phyloP scores from a whole-genome alignment of 805 yeast species.

The Zygoascus bituminiphila region DNA sequence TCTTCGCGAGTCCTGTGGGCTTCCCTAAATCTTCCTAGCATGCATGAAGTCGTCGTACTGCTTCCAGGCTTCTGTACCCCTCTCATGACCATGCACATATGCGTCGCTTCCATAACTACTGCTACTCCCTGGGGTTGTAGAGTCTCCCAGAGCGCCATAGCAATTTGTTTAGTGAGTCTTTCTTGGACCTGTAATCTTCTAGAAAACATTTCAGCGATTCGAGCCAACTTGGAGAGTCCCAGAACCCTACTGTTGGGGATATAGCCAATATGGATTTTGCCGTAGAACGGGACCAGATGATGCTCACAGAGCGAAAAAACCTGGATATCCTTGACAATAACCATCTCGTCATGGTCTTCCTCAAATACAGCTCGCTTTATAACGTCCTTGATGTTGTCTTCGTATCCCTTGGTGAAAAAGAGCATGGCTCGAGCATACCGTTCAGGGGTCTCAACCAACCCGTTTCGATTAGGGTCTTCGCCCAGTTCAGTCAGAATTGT shows the following conservation, averaged over 20 bases:
- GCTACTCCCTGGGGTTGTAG: constrained; percentile 95
- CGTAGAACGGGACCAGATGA: constrained; percentile 94
- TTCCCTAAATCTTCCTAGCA: constrained; percentile 92
- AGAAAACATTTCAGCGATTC: constrained; percentile 94
- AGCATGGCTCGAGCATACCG: constrained; percentile 96
- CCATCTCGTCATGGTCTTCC: constrained; percentile 99
- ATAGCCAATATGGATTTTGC: constrained; percentile 96
- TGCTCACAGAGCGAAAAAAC: constrained; percentile 92
- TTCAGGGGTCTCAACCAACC: constrained; percentile 88
- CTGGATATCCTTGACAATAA: constrained; percentile 90
- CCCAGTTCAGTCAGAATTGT: constrained; percentile 71
- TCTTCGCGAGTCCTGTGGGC: constrained; percentile 96
- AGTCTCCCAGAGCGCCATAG: constrained; percentile 88
- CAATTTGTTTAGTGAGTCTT: constrained; percentile 91
- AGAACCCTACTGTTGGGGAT: constrained; percentile 90
- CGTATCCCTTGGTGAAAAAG: constrained; percentile 92
- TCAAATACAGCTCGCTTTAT: constrained; percentile 94
- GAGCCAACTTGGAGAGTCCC: constrained; percentile 86
- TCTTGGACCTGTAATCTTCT: constrained; percentile 98
- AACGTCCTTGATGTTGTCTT: constrained; percentile 85
- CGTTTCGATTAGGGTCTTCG: constrained; percentile 84
- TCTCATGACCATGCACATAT: constrained; percentile 98
- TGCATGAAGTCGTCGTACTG: constrained; percentile 87
- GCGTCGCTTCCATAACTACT: constrained; percentile 94
- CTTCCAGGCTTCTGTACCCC: constrained; percentile 96